A percentile compares a stretch with the other conserved stretches of the same genome.
These are phyloP conservation scores for Talaromyces pinophilus DNA, from an alignment of 2,329 filamentous ascomycete species.

Conservation along the genomic window DNA sequence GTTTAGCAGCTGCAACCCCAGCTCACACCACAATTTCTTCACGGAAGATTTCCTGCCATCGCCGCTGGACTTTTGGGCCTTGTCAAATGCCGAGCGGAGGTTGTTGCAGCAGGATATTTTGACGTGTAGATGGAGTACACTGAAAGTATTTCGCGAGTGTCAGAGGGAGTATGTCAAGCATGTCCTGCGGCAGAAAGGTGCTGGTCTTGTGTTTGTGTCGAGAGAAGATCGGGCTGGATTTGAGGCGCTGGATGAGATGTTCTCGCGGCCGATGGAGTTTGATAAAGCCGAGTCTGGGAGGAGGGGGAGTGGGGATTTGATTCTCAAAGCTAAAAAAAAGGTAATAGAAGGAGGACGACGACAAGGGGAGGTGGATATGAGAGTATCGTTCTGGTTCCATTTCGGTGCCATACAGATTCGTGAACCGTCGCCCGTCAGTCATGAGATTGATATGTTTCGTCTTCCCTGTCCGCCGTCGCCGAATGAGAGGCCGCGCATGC, in stretches of 20 bases:
- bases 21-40: conserved; percentile 37
- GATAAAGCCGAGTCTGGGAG: conserved; percentile 29
- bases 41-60: conserved; percentile 42
- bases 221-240: conserved; percentile 30
- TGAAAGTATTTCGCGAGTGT: conserved; percentile 41
- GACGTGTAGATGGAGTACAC: conserved; percentile 45
- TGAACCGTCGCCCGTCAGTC: conserved; percentile 30
- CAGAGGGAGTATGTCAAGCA: conserved; percentile 43
- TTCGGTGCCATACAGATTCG: conserved; percentile 41
- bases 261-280: conserved; percentile 28
- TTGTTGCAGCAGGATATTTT: conserved; percentile 42
- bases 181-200: conserved; percentile 35
- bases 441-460: conserved; percentile 38
- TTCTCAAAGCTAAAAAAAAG: conserved; percentile 1
- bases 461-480: conserved; percentile 34
- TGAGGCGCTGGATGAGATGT: conserved; percentile 29
- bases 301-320: conserved; percentile 29
- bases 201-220: conserved; percentile 31
- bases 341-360: too few relatives aligned
- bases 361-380: conserved; percentile 25
- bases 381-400: conserved; percentile 42
- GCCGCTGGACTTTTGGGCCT: conserved; percentile 36
- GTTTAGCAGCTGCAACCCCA: conserved; percentile 43
- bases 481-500: conserved; percentile 37
- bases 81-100: conserved; percentile 33